Evolutionary conservation across 2,329 filamentous ascomycete species (phyloP).

Genomic region (Kalmusia sp.): DNA sequence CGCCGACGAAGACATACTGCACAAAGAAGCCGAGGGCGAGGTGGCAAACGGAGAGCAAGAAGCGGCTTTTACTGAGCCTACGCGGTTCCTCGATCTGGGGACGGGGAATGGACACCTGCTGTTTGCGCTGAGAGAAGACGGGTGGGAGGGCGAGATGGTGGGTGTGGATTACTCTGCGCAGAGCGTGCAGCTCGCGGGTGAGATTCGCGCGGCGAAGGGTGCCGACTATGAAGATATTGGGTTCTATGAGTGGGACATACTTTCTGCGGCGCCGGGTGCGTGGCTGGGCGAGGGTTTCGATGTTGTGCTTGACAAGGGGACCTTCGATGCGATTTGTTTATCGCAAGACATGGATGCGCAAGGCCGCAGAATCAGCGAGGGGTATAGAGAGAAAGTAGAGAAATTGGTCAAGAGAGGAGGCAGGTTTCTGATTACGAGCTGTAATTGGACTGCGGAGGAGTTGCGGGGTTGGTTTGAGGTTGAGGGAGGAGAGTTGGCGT

Average conservation of each 20-base stretch:
- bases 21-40: constrained; percentile 32
- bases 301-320: constrained; percentile 95
- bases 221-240: constrained; percentile 44
- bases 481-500: constrained; percentile 58
- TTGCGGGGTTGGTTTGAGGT: constrained; percentile 78
- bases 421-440: constrained; percentile 86
- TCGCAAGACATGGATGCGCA: constrained; percentile 60
- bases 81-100: constrained; percentile 82
- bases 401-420: constrained; percentile 73
- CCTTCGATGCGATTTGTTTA: constrained; percentile 94
- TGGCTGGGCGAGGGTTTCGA: constrained; percentile 78
- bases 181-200: constrained; percentile 76
- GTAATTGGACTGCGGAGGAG: constrained; percentile 97
- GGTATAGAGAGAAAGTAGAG: constrained; percentile 74
- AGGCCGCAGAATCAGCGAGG: constrained; percentile 72
- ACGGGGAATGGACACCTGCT: constrained; percentile 94
- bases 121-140: constrained; percentile 75
- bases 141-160: constrained; percentile 74
- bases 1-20: constrained; percentile 55
- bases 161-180: constrained; percentile 86
- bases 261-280: constrained; percentile 49
- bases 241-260: constrained; percentile 63
- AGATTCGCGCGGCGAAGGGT: constrained; percentile 58
- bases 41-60: constrained; percentile 14
- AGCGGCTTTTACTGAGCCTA: constrained; percentile 24